phyloP scores from a whole-genome alignment of 306 rosid genomes.

The Fragaria ananassa region DNA sequence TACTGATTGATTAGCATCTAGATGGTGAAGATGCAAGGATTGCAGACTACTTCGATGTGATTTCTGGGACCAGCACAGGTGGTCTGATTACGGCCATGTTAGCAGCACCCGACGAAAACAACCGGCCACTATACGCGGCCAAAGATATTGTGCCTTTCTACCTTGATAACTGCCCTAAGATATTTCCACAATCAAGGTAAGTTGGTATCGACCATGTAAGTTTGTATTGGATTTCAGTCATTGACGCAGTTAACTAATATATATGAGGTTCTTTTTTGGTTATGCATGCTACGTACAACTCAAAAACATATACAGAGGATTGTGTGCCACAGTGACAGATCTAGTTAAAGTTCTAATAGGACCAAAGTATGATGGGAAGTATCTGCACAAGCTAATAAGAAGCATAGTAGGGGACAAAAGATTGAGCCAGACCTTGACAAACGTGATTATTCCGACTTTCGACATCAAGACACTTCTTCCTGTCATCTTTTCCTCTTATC shows the following conservation, averaged over 20 bases:
- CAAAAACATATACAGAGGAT: slow-evolving; percentile 30
- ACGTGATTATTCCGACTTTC: slow-evolving; percentile 28
- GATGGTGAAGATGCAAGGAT: slow-evolving; percentile 33
- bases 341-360: slow-evolving; percentile 21
- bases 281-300: background rate
- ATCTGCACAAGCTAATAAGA: slow-evolving; percentile 13
- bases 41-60: slow-evolving; percentile 35
- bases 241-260: too few species aligned
- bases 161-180: slow-evolving; percentile 21
- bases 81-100: slow-evolving; percentile 35
- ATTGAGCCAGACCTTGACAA: slow-evolving; percentile 33
- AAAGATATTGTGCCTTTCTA: slow-evolving; percentile 27
- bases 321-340: slow-evolving; percentile 16
- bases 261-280: too few species aligned
- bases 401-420: background rate
- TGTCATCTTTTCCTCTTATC: slow-evolving; percentile 22
- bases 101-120: slow-evolving; percentile 23
- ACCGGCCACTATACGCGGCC: slow-evolving; percentile 30
- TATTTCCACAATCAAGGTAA: slow-evolving; percentile 31
- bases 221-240: too few species aligned
- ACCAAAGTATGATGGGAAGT: slow-evolving; percentile 35
- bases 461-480: slow-evolving; percentile 33
- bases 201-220: background rate
- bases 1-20: slow-evolving; percentile 4
- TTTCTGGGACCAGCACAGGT: slow-evolving; percentile 34